Percentiles rank a stretch among this genome's conserved stretches.
phyloP scores from a whole-genome alignment of 192 early-diverging fungal species.

The Helicostylum pulchrum region DNA sequence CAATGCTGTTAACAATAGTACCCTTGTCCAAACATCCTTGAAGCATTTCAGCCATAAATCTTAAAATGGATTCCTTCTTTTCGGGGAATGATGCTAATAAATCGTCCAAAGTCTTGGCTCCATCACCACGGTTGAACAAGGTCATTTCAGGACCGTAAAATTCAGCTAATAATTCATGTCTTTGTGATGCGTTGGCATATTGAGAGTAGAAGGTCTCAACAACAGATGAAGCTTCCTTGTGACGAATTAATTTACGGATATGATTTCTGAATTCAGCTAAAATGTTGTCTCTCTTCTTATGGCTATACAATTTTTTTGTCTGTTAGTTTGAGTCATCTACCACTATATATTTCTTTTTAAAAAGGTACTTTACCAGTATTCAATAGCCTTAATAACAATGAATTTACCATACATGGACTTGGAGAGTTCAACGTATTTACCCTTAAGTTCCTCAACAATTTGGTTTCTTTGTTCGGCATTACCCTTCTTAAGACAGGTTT shows the following conservation, averaged over 20 bases:
- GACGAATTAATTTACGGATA: conserved; percentile 80
- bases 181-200: conserved; percentile 74
- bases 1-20: conserved; percentile 70
- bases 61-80: conserved; percentile 70
- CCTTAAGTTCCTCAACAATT: conserved; percentile 81
- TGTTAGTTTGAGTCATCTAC: neutral
- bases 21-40: conserved; percentile 80
- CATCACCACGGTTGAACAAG: conserved; percentile 64
- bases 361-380: conserved; percentile 66
- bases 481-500: conserved; percentile 90
- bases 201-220: conserved; percentile 83
- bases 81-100: conserved; percentile 60
- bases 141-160: conserved; percentile 93
- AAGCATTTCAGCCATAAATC: conserved; percentile 66
- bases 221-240: conserved; percentile 83
- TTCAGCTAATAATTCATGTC: conserved; percentile 75
- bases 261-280: conserved; percentile 78
- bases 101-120: conserved; percentile 48
- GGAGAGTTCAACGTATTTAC: conserved; percentile 69
- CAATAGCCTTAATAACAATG: conserved; percentile 81
- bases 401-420: conserved; percentile 85
- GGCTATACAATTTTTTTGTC: conserved; percentile 42
- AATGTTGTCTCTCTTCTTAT: conserved; percentile 63
- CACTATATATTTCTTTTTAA: neutral
- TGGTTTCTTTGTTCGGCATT: conserved; percentile 66